Base-by-base conservation (phyloP, 495 filamentous ascomycete species). In the Apodospora peruviana region DNA sequence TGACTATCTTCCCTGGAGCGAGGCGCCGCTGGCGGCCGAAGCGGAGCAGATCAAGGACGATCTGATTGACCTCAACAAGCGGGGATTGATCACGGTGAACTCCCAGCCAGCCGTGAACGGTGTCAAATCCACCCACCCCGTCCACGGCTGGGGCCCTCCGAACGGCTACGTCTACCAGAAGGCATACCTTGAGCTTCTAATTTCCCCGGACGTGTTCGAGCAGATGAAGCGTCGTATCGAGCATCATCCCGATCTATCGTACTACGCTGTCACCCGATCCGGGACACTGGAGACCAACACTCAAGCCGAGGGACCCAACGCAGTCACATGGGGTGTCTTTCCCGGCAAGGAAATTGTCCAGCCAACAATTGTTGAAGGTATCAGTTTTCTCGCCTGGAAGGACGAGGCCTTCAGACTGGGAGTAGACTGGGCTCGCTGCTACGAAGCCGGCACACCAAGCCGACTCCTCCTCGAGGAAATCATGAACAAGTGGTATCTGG, bases 131-230 rank as follows among this genome's bases (percentile, higher is more conserved):
- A 86, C 83, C 16, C 80, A 99, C 66, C 79, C 87, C 0, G 73
- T 94, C 4, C 84, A 91, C 62, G 93, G 93, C 48, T 99, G 93
- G 93, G 93, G 93, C 24, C 94, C 94, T 2, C 77, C 79, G 41
- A 93, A 94, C 53, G 93, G 93, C 53, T 97, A 94, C 60, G 93
- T 99, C 49, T 99, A 96, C 64, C 93, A 99, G 68, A 99, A 99
- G 66, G 89, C 90, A 2, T 99, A 99, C 64, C 75, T 99, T 2
- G 93, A 99, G 64, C 80, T 97, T 20, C 73, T 99, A 20, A 77
- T 97, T 27, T 80, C 87, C 4, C 86, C 94, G 0, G 78, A 86
- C 40, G 54, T 95, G 39, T 84, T 94, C 45, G 73, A 81, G 17
- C 85, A 93, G 59, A 70, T 99, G 34, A 78, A 94, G 52, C 74